phyloP scores from a whole-genome alignment of 2,329 filamentous ascomycete genomes.

The Phoma sp. region DNA sequence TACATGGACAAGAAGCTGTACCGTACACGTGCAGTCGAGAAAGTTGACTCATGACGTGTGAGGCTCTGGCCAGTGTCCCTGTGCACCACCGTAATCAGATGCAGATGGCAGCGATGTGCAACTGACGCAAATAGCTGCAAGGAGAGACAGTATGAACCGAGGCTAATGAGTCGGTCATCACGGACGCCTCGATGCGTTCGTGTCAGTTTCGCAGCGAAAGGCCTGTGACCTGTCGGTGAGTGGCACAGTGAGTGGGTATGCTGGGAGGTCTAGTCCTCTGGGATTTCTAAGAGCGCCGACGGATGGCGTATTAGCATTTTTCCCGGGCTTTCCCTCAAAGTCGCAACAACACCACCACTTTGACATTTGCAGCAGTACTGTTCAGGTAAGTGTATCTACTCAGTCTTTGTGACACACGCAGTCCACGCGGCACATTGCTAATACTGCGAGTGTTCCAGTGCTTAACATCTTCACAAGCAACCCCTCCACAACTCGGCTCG shows the following conservation, averaged over 20 bases:
- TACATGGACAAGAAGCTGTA: neutral
- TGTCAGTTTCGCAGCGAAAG: constrained; percentile 18
- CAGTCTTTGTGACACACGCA: neutral
- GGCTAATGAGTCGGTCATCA: constrained; percentile 22
- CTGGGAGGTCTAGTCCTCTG: constrained; percentile 20
- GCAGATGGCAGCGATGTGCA: neutral
- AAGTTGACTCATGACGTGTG: constrained; percentile 24
- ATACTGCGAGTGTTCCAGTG: constrained; percentile 2
- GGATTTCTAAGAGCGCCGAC: constrained; percentile 28
- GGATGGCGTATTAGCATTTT: constrained; percentile 31
- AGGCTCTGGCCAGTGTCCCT: constrained; percentile 23
- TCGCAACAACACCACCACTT: constrained; percentile 18
- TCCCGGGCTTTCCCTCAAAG: constrained; percentile 12
- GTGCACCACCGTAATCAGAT: constrained; percentile 21
- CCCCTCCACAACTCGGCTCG: constrained; percentile 16
- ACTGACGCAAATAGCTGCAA: neutral
- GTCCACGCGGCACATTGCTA: neutral
- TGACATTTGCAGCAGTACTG: constrained; percentile 12
- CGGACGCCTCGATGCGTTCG: constrained; percentile 8
- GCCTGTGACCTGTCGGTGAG: constrained; percentile 2
- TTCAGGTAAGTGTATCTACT: constrained; percentile 3
- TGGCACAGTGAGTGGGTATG: constrained; percentile 9
- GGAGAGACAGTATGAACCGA: constrained; percentile 3
- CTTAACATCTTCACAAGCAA: constrained; percentile 3
- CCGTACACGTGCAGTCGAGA: constrained; percentile 11